These are phyloP conservation scores for Coemansia sp. DNA, from an alignment of 192 early-diverging fungal species.

Conservation along the genomic window DNA sequence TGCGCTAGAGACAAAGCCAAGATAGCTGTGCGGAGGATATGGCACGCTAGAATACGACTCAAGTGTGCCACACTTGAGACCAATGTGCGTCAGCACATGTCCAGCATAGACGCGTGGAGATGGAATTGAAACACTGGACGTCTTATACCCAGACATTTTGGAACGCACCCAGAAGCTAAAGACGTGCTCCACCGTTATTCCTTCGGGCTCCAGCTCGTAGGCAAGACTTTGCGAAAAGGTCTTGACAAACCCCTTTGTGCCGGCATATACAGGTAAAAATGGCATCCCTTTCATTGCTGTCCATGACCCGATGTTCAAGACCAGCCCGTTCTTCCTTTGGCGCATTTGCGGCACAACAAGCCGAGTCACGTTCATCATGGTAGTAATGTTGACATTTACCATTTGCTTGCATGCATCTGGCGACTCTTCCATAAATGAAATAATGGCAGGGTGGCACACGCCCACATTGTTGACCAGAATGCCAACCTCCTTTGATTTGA, in stretches of 20 bases:
- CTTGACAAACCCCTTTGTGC: constrained; percentile 86
- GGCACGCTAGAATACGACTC: constrained; percentile 40
- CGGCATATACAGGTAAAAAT: constrained; percentile 86
- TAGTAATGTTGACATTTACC: constrained; percentile 79
- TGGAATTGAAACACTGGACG: constrained; percentile 70
- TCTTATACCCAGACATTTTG: constrained; percentile 89
- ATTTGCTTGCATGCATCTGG: constrained; percentile 68
- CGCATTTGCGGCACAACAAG: constrained; percentile 80
- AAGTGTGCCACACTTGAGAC: constrained; percentile 59
- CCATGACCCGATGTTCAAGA: constrained; percentile 92
- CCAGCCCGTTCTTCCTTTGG: constrained; percentile 66
- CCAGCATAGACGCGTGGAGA: constrained; percentile 73
- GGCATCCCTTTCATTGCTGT: constrained; percentile 81
- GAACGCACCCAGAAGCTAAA: constrained; percentile 94
- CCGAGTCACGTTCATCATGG: constrained; percentile 76
- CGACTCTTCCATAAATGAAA: constrained; percentile 77
- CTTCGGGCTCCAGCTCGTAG: constrained; percentile 68
- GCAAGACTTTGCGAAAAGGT: constrained; percentile 87
- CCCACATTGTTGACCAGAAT: constrained; percentile 91
- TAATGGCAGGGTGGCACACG: constrained; percentile 81
- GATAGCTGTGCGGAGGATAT: constrained; percentile 45
- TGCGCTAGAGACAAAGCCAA: constrained; percentile 29
- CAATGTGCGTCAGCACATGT: constrained; percentile 67
- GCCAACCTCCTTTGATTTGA: constrained; percentile 29
- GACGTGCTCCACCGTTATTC: constrained; percentile 82